These are phyloP conservation scores for Karstenula rhodostoma DNA, from an alignment of 2,329 filamentous ascomycete genomes.

Conservation along the genomic window DNA sequence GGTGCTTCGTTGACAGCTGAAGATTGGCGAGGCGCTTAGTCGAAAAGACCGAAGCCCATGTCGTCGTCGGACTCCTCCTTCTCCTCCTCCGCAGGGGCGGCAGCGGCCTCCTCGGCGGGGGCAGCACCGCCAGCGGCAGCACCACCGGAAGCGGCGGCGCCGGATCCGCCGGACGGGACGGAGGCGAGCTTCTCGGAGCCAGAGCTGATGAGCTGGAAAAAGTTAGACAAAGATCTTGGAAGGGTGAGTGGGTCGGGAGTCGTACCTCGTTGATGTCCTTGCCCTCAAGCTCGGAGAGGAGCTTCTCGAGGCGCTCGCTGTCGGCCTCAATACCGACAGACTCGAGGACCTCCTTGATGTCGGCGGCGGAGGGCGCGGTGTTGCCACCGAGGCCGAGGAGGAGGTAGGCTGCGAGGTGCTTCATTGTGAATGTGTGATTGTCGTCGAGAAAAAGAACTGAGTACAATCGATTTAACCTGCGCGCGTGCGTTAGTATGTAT, in stretches of 20 bases:
- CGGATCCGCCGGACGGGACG: conserved; percentile 90
- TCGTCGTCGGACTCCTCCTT: conserved; percentile 77
- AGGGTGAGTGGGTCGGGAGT: conserved; percentile 20
- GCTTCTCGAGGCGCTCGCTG: conserved; percentile 79
- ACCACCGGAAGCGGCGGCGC: conserved; percentile 66
- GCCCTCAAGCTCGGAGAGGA: conserved; percentile 90
- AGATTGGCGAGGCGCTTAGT: conserved; percentile 55
- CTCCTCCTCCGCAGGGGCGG: conserved; percentile 75
- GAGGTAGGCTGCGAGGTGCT: conserved; percentile 99
- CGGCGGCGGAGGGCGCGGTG: conserved; percentile 80
- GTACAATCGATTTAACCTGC: conserved; percentile 87
- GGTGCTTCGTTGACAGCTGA: conserved; percentile 37
- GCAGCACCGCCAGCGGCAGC: conserved; percentile 73
- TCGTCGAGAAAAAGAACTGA: conserved; percentile 69
- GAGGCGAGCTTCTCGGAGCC: conserved; percentile 95
- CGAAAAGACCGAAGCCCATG: conserved; percentile 79
- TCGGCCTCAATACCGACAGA: conserved; percentile 97
- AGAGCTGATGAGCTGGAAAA: conserved; percentile 81
- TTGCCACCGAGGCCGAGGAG: conserved; percentile 96
- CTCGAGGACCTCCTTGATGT: conserved; percentile 83
- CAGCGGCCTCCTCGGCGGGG: conserved; percentile 56
- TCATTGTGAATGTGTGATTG: conserved; percentile 76
- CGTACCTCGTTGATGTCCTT: conserved; percentile 92
- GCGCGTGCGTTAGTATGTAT: conserved; percentile 35
- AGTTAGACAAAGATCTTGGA: conserved; percentile 40